A percentile compares a stretch with the other conserved stretches of the same genome.
phyloP scores from a whole-genome alignment of 306 rosid species.

The Corylus heterophylla region DNA sequence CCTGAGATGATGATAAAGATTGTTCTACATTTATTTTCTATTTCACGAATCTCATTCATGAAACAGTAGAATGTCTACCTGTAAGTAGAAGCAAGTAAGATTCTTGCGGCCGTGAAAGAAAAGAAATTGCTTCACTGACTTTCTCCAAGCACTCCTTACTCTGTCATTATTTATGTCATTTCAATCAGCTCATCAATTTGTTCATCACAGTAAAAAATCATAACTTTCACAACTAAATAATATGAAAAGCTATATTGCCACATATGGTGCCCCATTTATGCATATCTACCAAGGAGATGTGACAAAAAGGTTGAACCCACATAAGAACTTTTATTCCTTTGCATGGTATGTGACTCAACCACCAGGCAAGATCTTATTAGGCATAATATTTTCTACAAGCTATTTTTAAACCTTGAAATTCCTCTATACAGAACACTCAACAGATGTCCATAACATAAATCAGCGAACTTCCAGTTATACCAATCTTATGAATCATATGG shows the following conservation, averaged over 20 bases:
- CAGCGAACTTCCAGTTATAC: neutral
- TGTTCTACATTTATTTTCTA: neutral
- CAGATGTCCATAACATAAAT: neutral
- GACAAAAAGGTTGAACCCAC: neutral
- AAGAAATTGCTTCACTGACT: constrained; percentile 62
- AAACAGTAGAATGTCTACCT: constrained; percentile 43
- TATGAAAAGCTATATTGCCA: neutral
- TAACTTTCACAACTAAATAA: neutral
- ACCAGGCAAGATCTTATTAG: neutral
- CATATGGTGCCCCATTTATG: neutral
- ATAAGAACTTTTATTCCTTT: neutral
- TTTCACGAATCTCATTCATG: neutral
- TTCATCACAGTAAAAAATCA: constrained; percentile 5
- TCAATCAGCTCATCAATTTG: constrained; percentile 18
- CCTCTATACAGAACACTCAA: neutral
- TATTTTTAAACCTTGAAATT: neutral
- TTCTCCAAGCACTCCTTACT: constrained; percentile 92
- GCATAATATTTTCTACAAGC: neutral
- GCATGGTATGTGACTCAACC: neutral
- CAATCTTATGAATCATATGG: neutral
- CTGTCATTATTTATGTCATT: constrained; percentile 37
- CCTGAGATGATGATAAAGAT: neutral
- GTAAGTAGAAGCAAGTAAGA: constrained; percentile 80
- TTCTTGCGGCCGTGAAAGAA: constrained; percentile 54
- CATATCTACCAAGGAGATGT: neutral